Evolutionary conservation across 257 asterid genomes (phyloP).

Genomic region (Solanum chmielewskii): DNA sequence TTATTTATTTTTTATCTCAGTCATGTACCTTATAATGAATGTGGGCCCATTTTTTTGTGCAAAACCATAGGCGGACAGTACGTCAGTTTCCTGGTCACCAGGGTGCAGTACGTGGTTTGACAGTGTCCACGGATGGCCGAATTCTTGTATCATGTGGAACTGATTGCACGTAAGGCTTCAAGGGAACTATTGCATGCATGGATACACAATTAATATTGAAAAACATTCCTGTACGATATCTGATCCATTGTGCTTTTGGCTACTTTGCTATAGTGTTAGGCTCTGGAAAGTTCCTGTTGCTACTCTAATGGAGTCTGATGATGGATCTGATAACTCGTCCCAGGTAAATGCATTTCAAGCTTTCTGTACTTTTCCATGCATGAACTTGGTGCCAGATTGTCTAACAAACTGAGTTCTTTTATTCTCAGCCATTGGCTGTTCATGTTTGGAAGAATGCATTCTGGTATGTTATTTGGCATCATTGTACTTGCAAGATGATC

Average conservation of each 20-base stretch:
- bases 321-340: slow-evolving; percentile 18
- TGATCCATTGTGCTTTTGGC: neutral
- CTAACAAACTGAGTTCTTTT: neutral
- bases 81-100: slow-evolving; percentile 95
- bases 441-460: slow-evolving; percentile 74
- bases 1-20: neutral
- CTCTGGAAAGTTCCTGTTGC: slow-evolving; percentile 80
- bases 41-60: neutral
- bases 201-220: neutral
- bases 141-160: slow-evolving; percentile 91
- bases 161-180: slow-evolving; percentile 71
- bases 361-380: neutral
- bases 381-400: neutral
- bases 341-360: slow-evolving; percentile 22
- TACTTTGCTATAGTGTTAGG: slow-evolving; percentile 51
- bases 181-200: neutral
- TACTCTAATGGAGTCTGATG: slow-evolving; percentile 34
- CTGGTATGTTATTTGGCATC: slow-evolving; percentile 36
- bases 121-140: slow-evolving; percentile 83
- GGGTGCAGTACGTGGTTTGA: slow-evolving; percentile 78
- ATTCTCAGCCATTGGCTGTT: slow-evolving; percentile 60
- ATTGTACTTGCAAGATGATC: neutral
- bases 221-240: neutral
- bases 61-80: slow-evolving; percentile 53
- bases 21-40: neutral